Base-by-base conservation (phyloP, 371 early-diverging fungal species). In the Parasitella parasitica region DNA sequence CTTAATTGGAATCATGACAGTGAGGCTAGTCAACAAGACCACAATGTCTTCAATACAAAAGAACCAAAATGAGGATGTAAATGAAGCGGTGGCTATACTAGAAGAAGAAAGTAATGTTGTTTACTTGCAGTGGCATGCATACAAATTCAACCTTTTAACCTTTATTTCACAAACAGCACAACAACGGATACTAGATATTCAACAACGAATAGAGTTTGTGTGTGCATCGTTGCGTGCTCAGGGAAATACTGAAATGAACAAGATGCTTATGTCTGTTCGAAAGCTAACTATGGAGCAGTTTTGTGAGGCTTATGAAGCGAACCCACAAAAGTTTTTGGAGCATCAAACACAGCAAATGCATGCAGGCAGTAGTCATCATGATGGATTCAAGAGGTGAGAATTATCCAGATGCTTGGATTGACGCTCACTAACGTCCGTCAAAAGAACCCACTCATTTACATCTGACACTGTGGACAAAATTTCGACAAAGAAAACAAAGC, bases 251-350 rank as follows among this genome's bases (percentile, higher is more conserved):
- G 61, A 71, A 41, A 64, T 72, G 5, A 70, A 64, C n/a, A 59
- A 67, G 26, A 59, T 77, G 20, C 50, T 65, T 6, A 50, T 32
- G 13, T 28, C 71, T 0, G 62, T 71, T 28, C 52, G 67, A 34
- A 39, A 70, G 11, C 22, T 75, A 16, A 72, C 75, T 7, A 55
- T 75, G 34, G 63, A 66, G 9, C 73, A 75, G 35, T 75, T 68
- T 54, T 77, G 75, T 49, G 58, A 68, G 16, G 46, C 24, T 7
- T 70, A 72, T 38, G 65, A 59, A 9, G 71, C 65, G 9, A 48
- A 63, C 27, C 61, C 62, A 2, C 52, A 63, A 36, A 20, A 16
- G 0, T 69, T 61, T 32, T 26, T 77, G n/a, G 53, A 61, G 6
- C 59, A 63, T 9, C 50, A 55, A 51, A 54, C 18, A 22, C 39